Percentiles rank a stretch among this genome's conserved stretches.
phyloP scores from a whole-genome alignment of 78 protist genomes.

The Dictyostelium capitatum region DNA sequence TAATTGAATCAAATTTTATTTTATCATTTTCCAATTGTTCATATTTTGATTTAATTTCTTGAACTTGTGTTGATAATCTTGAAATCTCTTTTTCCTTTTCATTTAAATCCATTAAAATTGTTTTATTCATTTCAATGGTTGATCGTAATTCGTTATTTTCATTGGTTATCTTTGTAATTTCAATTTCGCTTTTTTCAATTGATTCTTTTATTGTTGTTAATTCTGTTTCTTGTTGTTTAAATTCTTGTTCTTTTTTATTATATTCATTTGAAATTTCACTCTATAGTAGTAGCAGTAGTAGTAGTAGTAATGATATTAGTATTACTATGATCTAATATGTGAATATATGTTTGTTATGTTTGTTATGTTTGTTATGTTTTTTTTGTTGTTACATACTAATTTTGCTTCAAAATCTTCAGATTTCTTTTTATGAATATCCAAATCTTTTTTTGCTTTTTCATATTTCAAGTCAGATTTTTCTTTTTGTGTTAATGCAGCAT shows the following conservation, averaged over 20 bases:
- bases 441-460: conserved; percentile 48
- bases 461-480: conserved; percentile 59
- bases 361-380: background rate
- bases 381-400: background rate
- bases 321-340: background rate
- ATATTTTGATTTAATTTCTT: background rate
- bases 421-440: conserved; percentile 43
- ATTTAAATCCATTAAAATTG: background rate
- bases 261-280: conserved; percentile 47
- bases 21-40: background rate
- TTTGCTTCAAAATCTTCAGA: conserved; percentile 52
- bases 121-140: background rate
- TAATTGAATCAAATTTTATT: conserved; percentile 1
- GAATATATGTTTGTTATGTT: background rate
- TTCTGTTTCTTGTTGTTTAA: background rate
- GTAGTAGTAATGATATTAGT: background rate
- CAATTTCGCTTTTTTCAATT: background rate
- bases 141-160: background rate
- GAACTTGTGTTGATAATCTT: background rate
- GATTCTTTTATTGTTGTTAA: too few relatives aligned
- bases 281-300: background rate
- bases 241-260: background rate
- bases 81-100: conserved; percentile 36
- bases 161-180: background rate
- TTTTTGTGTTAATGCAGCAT: conserved; percentile 31